Evolutionary conservation across 768 basidiomycete species (phyloP), one percentile per base, ranked within the genome.

Genomic region (Macrocybe gigantea): DNA sequence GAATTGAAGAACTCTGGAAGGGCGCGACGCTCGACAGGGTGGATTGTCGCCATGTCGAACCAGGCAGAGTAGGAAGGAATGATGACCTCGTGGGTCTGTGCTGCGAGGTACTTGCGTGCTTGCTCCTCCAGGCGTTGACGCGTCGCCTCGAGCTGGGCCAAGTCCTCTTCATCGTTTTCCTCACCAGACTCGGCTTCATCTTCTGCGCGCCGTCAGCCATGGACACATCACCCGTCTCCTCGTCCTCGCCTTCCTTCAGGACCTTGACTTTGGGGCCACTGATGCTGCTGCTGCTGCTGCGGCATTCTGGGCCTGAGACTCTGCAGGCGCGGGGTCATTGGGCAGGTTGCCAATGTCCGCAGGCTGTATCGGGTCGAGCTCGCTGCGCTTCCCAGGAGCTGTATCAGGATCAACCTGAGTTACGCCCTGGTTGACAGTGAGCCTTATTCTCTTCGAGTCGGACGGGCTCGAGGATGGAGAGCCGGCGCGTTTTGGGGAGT

Each of bases 1-100:
- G 88, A 89, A 63, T 92, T 93, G 80, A 99, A 99, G 76, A 98
- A 99, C 67, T 99, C 96, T 33, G 96, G 96, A 30, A 99, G 73
- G 0, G 92, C 88, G 54, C 91, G 82, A 40, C 84, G 80, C 66
- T 99, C 96, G 51, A 98, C 87, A 7, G 88, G 80, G 59, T 96
- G 90, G 48, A 99, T 87, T 62, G 88, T 83, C 48, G 88, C 80
- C 82, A 98, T 92, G 67, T 92, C 87, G 70, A 98, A 99, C 96
- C 96, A 98, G 12, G 93, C 88, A 6, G 93, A 85, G 64, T 98
- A 98, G 22, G 93, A 95, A 6, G 96, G 96, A 44, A 99, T 89
- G 61, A 99, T 83, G 61, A 99, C 83, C 57, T 95, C 91, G 69
- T 98, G 95, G 1, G 93, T 95, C 66, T 99, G 96, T 0, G 92